Percentiles rank a stretch among this genome's conserved stretches.
Evolutionary conservation across 176 grass and related monocot genomes (phyloP).

Genomic region (Saccharum spontaneum): DNA sequence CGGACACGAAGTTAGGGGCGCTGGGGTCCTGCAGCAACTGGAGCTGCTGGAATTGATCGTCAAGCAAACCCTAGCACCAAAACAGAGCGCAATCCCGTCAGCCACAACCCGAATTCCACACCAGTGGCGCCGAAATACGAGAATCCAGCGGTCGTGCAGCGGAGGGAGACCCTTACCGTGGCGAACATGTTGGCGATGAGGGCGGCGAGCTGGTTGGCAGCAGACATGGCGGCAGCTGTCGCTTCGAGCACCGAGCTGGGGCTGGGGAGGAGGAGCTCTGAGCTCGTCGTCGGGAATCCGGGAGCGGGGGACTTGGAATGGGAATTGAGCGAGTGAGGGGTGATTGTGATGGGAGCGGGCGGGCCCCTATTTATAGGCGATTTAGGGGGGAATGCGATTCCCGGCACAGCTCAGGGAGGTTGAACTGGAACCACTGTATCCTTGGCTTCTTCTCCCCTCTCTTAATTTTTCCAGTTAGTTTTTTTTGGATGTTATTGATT

Average conservation of each 20-base stretch:
- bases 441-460: background rate
- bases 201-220: conserved; percentile 41
- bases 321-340: background rate
- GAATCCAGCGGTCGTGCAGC: background rate
- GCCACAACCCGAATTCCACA: conserved; percentile 10
- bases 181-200: conserved; percentile 50
- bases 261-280: background rate
- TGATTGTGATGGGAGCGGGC: background rate
- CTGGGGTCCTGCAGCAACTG: conserved; percentile 49
- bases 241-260: background rate
- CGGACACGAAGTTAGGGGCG: conserved; percentile 49
- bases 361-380: background rate
- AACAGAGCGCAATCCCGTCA: background rate
- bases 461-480: background rate
- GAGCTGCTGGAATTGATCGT: conserved; percentile 69
- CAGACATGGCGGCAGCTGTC: conserved; percentile 36
- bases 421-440: background rate
- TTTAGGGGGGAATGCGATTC: background rate
- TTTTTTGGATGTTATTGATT: background rate
- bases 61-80: conserved; percentile 60
- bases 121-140: background rate
- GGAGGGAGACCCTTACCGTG: conserved; percentile 22
- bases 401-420: background rate
- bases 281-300: conserved; percentile 12
- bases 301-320: background rate